These are phyloP conservation scores for Populus trichocarpa DNA, from an alignment of 441 rosid genomes.

Conservation along the genomic window DNA sequence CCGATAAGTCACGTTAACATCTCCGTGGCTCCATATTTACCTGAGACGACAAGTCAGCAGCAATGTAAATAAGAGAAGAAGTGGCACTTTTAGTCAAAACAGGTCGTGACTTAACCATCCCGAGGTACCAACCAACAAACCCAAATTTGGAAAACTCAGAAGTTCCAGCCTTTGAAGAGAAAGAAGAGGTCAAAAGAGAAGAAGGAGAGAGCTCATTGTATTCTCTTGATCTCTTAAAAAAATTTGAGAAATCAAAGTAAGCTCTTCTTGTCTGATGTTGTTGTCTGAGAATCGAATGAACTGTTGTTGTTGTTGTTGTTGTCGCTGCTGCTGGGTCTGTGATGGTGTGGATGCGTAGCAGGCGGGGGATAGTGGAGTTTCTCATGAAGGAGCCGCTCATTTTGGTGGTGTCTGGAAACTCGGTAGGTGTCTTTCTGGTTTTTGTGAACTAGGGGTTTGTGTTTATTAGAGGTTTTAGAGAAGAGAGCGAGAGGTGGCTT, in stretches of 20 bases:
- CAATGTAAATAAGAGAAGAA: constrained; percentile 56
- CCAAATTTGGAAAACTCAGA: constrained; percentile 32
- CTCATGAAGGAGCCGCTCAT: constrained; percentile 44
- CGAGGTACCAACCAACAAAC: constrained; percentile 78
- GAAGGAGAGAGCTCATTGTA: constrained; percentile 26
- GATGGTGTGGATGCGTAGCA: constrained; percentile 20
- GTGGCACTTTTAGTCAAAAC: constrained; percentile 72
- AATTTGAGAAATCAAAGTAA: constrained; percentile 32
- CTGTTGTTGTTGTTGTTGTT: not conserved
- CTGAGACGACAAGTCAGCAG: constrained; percentile 94
- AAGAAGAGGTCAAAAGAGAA: constrained; percentile 23
- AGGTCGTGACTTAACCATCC: constrained; percentile 75
- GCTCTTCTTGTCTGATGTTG: constrained; percentile 17
- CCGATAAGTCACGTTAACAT: not conserved
- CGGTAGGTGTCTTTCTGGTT: not conserved
- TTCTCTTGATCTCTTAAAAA: constrained; percentile 35
- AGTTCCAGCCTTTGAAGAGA: constrained; percentile 8
- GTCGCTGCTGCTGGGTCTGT: constrained; percentile 10
- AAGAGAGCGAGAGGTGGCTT: not conserved
- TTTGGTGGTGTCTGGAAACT: not conserved
- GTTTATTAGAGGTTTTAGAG: not conserved
- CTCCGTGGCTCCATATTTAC: constrained; percentile 21
- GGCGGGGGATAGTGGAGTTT: constrained; percentile 23
- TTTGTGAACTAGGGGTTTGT: not conserved
- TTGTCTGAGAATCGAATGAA: constrained; percentile 7